Base-by-base conservation (phyloP, 257 asterid species). In the Penstemon barbatus region DNA sequence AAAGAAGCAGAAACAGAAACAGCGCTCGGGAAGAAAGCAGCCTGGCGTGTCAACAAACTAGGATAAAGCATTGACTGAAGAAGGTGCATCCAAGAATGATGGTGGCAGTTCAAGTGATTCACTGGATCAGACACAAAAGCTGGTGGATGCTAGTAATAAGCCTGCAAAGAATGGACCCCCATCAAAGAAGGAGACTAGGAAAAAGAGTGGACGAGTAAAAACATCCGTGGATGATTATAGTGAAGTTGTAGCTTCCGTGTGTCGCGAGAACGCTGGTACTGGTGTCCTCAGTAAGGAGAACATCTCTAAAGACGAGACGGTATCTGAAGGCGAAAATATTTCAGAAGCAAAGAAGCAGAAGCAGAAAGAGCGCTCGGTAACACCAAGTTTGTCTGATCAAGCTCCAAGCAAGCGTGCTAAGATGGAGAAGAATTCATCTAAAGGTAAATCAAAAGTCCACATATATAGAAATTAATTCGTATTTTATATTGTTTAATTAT, bases 181-280 rank as follows among this genome's bases (percentile, higher is more conserved):
- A 44, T 72, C 67, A 51, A 81, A 70, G 74, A 81, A 76, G 41
- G 71, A 77, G 65, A 84, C 55, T 68, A 56, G 73, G 37, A 84
- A 71, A 84, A 83, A 76, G 80, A 81, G 80, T 71, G 87, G 75
- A 18, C 87, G 80, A 33, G 78, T 71, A 49, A 87, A 84, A n/a
- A n/a, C n/a, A n/a, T 25, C 33, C 33, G 33, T 25, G 33, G 33
- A 25, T 25, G 33, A 25, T 0, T 25, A 25, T 25, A 25, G 33
- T 25, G 33, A 25, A 25, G 33, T 25, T 25, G 33, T 25, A 25
- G 33, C 33, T 25, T 25, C 33, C 2, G 33, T 25, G 33, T 25
- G 33, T 25, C 33, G 33, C 2, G 33, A 25, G 33, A 25, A 25
- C 33, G 2, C 33, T 25, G 1, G 33, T 25, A 63, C 77, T 25